Evolutionary conservation across 2,329 filamentous ascomycete species (phyloP).

Genomic region (Colletotrichum tofieldiae): DNA sequence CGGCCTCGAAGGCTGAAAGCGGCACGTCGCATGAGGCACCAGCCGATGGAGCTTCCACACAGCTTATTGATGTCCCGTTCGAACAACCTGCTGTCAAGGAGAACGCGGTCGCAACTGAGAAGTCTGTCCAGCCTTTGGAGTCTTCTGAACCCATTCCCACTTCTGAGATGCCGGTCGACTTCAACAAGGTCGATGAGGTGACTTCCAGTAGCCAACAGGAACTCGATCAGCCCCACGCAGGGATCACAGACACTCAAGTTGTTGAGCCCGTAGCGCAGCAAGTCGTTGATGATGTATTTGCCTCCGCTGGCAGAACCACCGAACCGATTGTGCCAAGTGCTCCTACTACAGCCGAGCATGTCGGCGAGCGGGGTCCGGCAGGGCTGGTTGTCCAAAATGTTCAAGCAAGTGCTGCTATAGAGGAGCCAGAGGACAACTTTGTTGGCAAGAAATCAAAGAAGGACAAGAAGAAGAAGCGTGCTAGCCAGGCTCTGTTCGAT

Average conservation of each 20-base stretch:
- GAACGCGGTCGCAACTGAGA: neutral
- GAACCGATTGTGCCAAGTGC: neutral
- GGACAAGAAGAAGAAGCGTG: slow-evolving; percentile 45
- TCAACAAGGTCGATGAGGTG: neutral
- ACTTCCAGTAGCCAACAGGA: neutral
- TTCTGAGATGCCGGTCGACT: neutral
- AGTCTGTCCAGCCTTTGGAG: neutral
- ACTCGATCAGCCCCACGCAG: neutral
- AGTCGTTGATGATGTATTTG: neutral
- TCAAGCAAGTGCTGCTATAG: slow-evolving; percentile 26
- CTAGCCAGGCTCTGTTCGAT: slow-evolving; percentile 19
- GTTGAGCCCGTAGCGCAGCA: neutral
- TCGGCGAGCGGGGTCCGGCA: neutral
- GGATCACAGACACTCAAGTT: neutral
- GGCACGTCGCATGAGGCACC: neutral
- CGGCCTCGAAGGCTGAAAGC: neutral
- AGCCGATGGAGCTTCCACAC: neutral
- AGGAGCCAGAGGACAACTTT: slow-evolving; percentile 23
- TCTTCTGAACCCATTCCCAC: neutral
- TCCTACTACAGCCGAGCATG: neutral
- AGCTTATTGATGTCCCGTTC: neutral
- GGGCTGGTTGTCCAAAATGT: slow-evolving; percentile 6
- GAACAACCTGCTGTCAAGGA: neutral
- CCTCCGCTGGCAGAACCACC: neutral
- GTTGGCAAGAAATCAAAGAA: slow-evolving; percentile 56